Base-by-base conservation (phyloP, 257 asterid species). In the Lavandula angustifolia region DNA sequence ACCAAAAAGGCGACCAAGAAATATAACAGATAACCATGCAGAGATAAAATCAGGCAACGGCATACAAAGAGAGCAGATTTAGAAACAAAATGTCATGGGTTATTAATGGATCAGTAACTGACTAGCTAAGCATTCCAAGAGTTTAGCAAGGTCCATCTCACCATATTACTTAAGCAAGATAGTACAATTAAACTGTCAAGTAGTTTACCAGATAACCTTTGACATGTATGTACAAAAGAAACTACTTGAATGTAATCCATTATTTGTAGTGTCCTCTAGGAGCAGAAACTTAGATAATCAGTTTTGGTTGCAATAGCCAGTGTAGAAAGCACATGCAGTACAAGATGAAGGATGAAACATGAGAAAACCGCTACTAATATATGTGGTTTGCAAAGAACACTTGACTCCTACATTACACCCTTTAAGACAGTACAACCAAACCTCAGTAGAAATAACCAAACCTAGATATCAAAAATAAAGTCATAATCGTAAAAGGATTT, bases 391-490 rank as follows among this genome's bases (percentile, higher is more conserved):
- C 50, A 50, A 38, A 64, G 27, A 57, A n/a, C 46, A 34, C 37
- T 42, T 12, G 18, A 34, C 40, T 35, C 51, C 60, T 16, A 41
- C 18, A 29, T 11, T 9, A 55, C 46, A 29, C 57, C 40, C 43
- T 38, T 7, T 18, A 59, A 49, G 42, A 69, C 8, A 74, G 22
- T n/a, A n/a, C n/a, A n/a, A n/a, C n/a, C n/a, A n/a, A n/a, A n/a
- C n/a, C n/a, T n/a, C n/a, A n/a, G n/a, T n/a, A n/a, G n/a, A n/a
- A n/a, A n/a, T 27, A 38, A 66, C 42, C 34, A 58, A 32, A 59
- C 11, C 31, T n/a, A 48, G 32, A 32, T 35, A 56, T 27, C 14
- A 40, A 3, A 42, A 56, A 56, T 54, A 29, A 50, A 38, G 44
- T 57, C 33, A 50, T 38, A 16, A 37, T 17, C 12, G 31, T 14